These are phyloP conservation scores for Amphichorda felina DNA, from an alignment of 2,329 filamentous ascomycete species.

Conservation along the genomic window DNA sequence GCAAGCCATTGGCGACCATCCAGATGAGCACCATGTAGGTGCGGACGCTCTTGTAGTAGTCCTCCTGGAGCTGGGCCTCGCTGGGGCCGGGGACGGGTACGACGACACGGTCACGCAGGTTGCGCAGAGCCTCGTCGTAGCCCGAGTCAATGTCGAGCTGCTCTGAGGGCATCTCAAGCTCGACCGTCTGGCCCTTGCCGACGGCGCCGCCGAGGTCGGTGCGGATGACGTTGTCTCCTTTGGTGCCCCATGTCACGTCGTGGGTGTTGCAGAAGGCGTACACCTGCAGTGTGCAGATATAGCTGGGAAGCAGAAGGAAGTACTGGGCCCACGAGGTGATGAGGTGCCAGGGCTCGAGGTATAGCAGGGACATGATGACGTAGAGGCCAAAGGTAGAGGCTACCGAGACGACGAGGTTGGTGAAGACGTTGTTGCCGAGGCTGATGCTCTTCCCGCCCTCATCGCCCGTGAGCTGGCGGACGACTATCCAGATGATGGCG, in stretches of 20 bases:
- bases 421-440: constrained; percentile 82
- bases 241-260: constrained; percentile 98
- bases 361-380: constrained; percentile 92
- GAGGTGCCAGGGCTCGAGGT: constrained; percentile 98
- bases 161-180: constrained; percentile 94
- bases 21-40: constrained; percentile 97
- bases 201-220: constrained; percentile 85
- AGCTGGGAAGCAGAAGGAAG: constrained; percentile 81
- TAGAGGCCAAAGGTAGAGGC: constrained; percentile 85
- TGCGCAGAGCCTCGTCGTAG: constrained; percentile 93
- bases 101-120: constrained; percentile 85
- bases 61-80: constrained; percentile 84
- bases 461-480: constrained; percentile 58
- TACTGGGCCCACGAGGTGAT: constrained; percentile 87
- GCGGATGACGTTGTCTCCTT: constrained; percentile 91
- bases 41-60: constrained; percentile 94
- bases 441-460: constrained; percentile 19
- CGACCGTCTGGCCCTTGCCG: constrained; percentile 68
- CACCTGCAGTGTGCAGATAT: constrained; percentile 95
- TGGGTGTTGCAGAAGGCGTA: constrained; percentile 99
- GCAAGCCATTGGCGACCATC: constrained; percentile 84
- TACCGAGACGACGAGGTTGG: constrained; percentile 86
- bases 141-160: constrained; percentile 97
- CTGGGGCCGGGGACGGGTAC: constrained; percentile 50
- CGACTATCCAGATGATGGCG: constrained; percentile 76